phyloP scores from a whole-genome alignment of 2,329 filamentous ascomycete species.

The Hymenoscyphus albidus region DNA sequence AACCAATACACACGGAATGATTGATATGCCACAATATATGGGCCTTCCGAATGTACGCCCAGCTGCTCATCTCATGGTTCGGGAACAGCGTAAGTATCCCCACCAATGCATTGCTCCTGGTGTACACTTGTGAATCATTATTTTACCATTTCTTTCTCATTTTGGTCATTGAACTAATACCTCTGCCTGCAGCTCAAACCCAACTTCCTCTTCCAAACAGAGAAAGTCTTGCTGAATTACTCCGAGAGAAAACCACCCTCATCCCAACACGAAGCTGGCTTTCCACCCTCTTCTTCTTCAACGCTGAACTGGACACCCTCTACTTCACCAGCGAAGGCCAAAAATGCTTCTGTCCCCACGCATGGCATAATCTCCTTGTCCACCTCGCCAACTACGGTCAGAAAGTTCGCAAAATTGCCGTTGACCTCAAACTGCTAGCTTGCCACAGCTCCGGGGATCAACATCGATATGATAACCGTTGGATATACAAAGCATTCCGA shows the following conservation, averaged over 20 bases:
- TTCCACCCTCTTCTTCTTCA: neutral
- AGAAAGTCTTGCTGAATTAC: neutral
- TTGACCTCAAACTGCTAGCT: neutral
- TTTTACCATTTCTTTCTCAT: no score
- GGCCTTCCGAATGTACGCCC: neutral
- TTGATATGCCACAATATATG: no score
- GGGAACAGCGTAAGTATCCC: neutral
- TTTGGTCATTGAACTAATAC: neutral
- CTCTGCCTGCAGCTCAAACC: neutral
- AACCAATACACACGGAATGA: neutral
- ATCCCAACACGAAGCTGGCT: neutral
- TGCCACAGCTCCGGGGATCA: neutral
- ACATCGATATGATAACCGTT: neutral
- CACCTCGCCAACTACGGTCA: neutral
- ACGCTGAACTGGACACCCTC: neutral
- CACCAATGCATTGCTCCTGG: neutral
- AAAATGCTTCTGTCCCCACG: neutral
- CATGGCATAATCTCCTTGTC: constrained; percentile 1
- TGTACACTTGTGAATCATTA: no score
- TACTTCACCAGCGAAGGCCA: neutral
- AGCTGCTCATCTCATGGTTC: neutral
- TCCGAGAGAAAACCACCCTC: neutral
- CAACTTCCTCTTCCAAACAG: neutral
- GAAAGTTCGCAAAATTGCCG: neutral
- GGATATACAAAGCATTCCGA: neutral